Conservation (phyloP, 768 basidiomycete species). For the Collybiopsis luxurians region DNA sequence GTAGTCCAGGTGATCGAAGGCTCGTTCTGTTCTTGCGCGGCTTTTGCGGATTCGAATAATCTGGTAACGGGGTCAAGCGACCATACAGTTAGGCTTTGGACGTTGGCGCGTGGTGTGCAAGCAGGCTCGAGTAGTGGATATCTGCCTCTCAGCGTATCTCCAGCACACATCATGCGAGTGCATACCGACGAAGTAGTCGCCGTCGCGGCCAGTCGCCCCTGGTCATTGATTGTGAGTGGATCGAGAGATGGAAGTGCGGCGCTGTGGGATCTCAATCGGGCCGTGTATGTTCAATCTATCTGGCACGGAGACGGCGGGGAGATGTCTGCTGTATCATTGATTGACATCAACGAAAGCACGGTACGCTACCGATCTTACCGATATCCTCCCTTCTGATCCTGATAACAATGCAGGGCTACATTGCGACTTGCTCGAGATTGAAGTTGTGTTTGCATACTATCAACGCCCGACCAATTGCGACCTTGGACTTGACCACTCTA, state of each 20-base stretch:
- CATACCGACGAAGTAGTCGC: slow-evolving; percentile 69
- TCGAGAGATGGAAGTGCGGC: slow-evolving; percentile 84
- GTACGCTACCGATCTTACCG: slow-evolving; percentile 45
- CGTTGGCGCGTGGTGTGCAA: slow-evolving; percentile 40
- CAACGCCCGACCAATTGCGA: slow-evolving; percentile 78
- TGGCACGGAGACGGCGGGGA: slow-evolving; percentile 53
- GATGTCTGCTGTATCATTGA: slow-evolving; percentile 53
- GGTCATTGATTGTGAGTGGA: slow-evolving; percentile 83
- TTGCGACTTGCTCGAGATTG: slow-evolving; percentile 75
- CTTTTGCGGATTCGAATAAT: slow-evolving; percentile 70
- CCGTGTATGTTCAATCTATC: slow-evolving; percentile 76
- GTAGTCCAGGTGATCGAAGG: slow-evolving; percentile 80
- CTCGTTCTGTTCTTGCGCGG: slow-evolving; percentile 67
- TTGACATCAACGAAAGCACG: slow-evolving; percentile 83
- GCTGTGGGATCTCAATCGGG: slow-evolving; percentile 87
- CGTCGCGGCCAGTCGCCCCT: slow-evolving; percentile 71
- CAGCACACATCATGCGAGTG: slow-evolving; percentile 77
- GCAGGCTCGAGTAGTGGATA: slow-evolving; percentile 19
- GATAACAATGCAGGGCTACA: slow-evolving; percentile 61
- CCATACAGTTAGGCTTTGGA: slow-evolving; percentile 85
- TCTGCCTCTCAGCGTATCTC: slow-evolving; percentile 27
- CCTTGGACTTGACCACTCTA: slow-evolving; percentile 54
- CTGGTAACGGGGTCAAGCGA: slow-evolving; percentile 82
- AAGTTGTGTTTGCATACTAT: slow-evolving; percentile 81
- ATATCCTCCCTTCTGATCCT: slow-evolving; percentile 2